Conservation (phyloP, 2,329 filamentous ascomycete genomes). For the Dothistroma pini region DNA sequence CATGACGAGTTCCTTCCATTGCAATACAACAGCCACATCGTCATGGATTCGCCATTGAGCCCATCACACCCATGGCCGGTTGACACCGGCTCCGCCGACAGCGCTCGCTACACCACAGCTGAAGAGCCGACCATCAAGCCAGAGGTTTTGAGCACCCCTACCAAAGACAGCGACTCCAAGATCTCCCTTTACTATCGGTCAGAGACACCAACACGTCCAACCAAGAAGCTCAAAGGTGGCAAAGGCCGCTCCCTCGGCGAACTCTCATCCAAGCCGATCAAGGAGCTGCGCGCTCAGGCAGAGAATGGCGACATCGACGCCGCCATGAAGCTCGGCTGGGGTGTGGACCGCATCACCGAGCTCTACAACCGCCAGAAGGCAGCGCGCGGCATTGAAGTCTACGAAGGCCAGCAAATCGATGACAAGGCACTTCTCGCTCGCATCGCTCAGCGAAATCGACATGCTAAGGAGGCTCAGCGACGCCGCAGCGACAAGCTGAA, state of each 20-base stretch:
- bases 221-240: neutral
- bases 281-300: slow-evolving; percentile 11
- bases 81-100: neutral
- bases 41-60: neutral
- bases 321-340: slow-evolving; percentile 20
- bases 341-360: slow-evolving; percentile 15
- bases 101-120: neutral
- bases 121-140: slow-evolving; percentile 4
- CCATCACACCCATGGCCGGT: neutral
- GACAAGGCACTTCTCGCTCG: slow-evolving; percentile 12
- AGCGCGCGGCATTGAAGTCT: slow-evolving; percentile 2
- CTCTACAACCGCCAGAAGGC: slow-evolving; percentile 18
- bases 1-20: neutral
- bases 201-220: neutral
- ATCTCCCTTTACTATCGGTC: neutral
- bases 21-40: neutral
- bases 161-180: neutral
- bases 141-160: neutral
- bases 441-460: slow-evolving; percentile 13
- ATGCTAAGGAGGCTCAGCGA: slow-evolving; percentile 11
- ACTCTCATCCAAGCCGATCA: slow-evolving; percentile 13
- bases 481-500: slow-evolving; percentile 14
- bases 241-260: slow-evolving; percentile 18
- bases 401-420: slow-evolving; percentile 9
- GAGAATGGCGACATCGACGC: slow-evolving; percentile 14